phyloP scores from a whole-genome alignment of 768 basidiomycete species.

The Pleurotus platypus region DNA sequence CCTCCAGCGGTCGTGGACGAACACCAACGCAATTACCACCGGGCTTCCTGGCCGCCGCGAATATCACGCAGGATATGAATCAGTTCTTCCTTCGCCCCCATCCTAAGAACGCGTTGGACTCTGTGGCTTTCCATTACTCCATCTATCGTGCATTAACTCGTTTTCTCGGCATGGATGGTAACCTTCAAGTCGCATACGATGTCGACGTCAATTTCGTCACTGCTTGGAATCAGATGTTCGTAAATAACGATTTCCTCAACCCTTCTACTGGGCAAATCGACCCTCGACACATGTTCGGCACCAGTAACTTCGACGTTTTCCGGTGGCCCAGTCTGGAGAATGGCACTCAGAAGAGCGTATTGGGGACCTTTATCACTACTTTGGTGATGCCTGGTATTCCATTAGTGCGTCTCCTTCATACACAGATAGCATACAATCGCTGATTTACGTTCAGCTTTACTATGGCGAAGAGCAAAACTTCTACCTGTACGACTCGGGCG shows the following conservation, averaged over 20 bases:
- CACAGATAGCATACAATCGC: slow-evolving; percentile 5
- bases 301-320: slow-evolving; percentile 94
- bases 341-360: slow-evolving; percentile 70
- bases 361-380: slow-evolving; percentile 76
- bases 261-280: slow-evolving; percentile 61
- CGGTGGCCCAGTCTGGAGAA: slow-evolving; percentile 89
- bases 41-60: slow-evolving; percentile 66
- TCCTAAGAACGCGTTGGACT: slow-evolving; percentile 62
- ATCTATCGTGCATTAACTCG: slow-evolving; percentile 83
- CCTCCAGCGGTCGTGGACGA: slow-evolving; percentile 77
- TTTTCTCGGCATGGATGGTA: slow-evolving; percentile 95
- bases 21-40: slow-evolving; percentile 69
- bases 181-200: slow-evolving; percentile 87
- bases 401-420: slow-evolving; percentile 40
- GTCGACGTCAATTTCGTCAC: slow-evolving; percentile 78
- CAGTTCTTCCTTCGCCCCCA: slow-evolving; percentile 79
- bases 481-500: slow-evolving; percentile 85
- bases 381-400: slow-evolving; percentile 87
- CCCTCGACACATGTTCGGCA: slow-evolving; percentile 86
- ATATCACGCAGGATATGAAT: slow-evolving; percentile 53
- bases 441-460: slow-evolving; percentile 45
- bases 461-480: slow-evolving; percentile 94
- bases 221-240: slow-evolving; percentile 91
- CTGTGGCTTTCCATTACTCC: slow-evolving; percentile 91
- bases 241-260: slow-evolving; percentile 85